phyloP scores from a whole-genome alignment of 495 filamentous ascomycete genomes.

The Extremus antarcticus region DNA sequence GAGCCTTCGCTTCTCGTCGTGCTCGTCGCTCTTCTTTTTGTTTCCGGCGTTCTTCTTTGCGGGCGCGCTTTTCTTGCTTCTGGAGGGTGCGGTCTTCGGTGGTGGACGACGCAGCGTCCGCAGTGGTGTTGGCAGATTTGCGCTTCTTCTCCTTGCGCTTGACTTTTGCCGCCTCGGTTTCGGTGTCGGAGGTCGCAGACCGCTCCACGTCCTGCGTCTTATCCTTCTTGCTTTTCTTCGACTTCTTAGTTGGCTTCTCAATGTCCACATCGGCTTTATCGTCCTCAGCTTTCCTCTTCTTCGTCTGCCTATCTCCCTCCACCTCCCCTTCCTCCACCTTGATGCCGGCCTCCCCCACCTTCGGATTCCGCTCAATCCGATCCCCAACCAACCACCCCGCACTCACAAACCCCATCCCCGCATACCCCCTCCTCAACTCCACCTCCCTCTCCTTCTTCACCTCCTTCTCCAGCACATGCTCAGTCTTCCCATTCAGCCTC shows the following conservation, averaged over 20 bases:
- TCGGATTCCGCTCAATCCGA: slow-evolving; percentile 23
- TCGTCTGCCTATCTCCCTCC: slow-evolving; percentile 19
- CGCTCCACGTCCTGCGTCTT: neutral
- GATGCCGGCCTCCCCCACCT: too few species aligned
- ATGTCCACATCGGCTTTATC: neutral
- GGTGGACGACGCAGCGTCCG: slow-evolving; percentile 13
- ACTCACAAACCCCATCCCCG: slow-evolving; percentile 65
- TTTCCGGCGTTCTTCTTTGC: slow-evolving; percentile 21
- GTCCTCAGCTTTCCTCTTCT: slow-evolving; percentile 5
- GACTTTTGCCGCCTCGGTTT: slow-evolving; percentile 2
- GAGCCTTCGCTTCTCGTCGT: neutral
- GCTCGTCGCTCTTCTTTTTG: slow-evolving; percentile 18
- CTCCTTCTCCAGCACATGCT: slow-evolving; percentile 55
- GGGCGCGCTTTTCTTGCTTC: slow-evolving; percentile 16
- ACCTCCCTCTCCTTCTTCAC: slow-evolving; percentile 48
- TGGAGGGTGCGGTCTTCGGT: slow-evolving; percentile 12
- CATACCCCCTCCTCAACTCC: slow-evolving; percentile 58
- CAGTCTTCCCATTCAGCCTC: slow-evolving; percentile 76
- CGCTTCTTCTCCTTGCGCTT: slow-evolving; percentile 17
- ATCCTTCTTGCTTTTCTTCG: neutral
- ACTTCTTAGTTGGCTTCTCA: slow-evolving; percentile 10
- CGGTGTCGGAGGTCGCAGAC: neutral
- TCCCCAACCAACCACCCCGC: slow-evolving; percentile 72
- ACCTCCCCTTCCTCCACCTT: slow-evolving; percentile 23
- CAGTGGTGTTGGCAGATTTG: slow-evolving; percentile 14